Conservation (phyloP, 2,329 filamentous ascomycete species). For the Colletotrichum sp. region DNA sequence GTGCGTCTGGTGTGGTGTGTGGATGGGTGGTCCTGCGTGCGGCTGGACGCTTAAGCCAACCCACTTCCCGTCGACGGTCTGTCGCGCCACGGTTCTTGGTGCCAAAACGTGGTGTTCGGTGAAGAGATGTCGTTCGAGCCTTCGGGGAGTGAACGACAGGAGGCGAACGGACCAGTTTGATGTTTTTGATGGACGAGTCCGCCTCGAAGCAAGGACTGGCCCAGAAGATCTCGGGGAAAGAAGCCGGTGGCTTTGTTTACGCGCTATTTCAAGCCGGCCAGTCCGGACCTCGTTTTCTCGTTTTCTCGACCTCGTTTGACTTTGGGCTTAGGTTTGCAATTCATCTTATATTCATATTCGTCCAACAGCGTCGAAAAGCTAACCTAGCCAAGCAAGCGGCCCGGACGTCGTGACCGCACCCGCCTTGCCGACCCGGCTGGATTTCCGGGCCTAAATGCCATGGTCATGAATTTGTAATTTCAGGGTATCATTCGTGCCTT, state of each 20-base stretch:
- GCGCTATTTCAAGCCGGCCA: background rate
- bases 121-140: background rate
- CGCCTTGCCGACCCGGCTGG: background rate
- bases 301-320: background rate
- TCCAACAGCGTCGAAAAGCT: background rate
- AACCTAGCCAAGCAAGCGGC: background rate
- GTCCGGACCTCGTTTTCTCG: background rate
- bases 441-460: background rate
- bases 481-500: constrained; percentile 17
- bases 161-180: background rate
- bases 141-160: background rate
- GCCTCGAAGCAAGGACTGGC: background rate
- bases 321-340: background rate
- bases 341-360: background rate
- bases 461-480: background rate
- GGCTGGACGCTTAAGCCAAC: background rate
- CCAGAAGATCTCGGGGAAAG: background rate
- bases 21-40: background rate
- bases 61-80: constrained; percentile 1
- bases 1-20: background rate
- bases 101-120: background rate
- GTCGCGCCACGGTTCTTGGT: background rate
- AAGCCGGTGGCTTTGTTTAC: background rate
- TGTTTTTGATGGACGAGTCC: background rate
- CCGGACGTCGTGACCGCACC: background rate